These are phyloP conservation scores for Penicillium bovifimosum DNA, from an alignment of 495 filamentous ascomycete genomes.

Conservation along the genomic window DNA sequence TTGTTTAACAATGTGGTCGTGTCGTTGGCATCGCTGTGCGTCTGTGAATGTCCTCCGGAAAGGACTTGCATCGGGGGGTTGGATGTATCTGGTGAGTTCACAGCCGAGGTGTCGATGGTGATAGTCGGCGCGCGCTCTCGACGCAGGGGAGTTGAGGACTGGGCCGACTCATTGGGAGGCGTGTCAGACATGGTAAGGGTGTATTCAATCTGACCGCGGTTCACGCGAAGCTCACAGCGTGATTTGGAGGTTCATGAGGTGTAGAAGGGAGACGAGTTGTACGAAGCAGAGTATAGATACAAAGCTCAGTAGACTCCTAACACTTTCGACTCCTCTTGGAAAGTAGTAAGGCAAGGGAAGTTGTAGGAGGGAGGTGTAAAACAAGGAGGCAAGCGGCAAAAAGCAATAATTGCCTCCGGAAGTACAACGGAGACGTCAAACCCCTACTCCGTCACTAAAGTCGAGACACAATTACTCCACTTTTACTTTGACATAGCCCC, in stretches of 20 bases:
- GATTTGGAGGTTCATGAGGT: constrained; percentile 9
- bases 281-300: constrained; percentile 1
- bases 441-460: neutral
- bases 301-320: neutral
- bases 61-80: constrained; percentile 23
- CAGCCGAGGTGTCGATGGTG: constrained; percentile 69
- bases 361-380: neutral
- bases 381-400: neutral
- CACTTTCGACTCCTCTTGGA: neutral
- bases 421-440: neutral
- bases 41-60: constrained; percentile 36
- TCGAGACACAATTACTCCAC: neutral
- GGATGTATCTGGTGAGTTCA: constrained; percentile 36
- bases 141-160: constrained; percentile 30
- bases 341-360: neutral
- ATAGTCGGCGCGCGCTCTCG: constrained; percentile 59
- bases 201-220: constrained; percentile 9
- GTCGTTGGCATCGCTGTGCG: constrained; percentile 40
- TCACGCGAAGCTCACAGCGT: constrained; percentile 10
- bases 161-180: constrained; percentile 22
- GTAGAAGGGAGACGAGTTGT: neutral
- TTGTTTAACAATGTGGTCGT: constrained; percentile 38
- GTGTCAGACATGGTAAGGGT: constrained; percentile 33
- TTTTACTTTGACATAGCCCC: neutral
- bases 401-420: neutral